Base-by-base conservation (phyloP, 2,329 filamentous ascomycete genomes). In the Aspergillus sp. region DNA sequence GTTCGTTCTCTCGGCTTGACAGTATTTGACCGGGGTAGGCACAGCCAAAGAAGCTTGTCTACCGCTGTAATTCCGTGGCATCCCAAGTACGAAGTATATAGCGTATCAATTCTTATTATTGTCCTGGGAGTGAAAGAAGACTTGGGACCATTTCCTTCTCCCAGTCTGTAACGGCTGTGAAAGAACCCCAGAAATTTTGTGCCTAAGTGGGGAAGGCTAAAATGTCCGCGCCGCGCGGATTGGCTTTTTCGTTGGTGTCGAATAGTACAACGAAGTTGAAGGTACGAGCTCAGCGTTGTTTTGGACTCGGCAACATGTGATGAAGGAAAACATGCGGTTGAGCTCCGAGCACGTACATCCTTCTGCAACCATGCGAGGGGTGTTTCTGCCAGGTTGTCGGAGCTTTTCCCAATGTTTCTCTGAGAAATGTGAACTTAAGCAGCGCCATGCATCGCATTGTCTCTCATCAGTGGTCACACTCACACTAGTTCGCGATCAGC, bases 261-360 rank as follows among this genome's bases (percentile, higher is more conserved):
- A 52, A 27, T 4, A 35, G 37, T 4, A 40, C 43, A 27, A 48
- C 43, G 40, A 39, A 9, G 27, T 31, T 31, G 41, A 33, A 31
- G 8, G 11, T 17, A 31, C 21, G 40, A 48, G 11, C n/a, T 39
- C 17, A 14, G 14, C 27, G 39, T 44, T 31, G 21, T 25, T 49
- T 49, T 41, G 19, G 14, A 31, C 52, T 64, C 63, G 60, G 62
- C 52, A 60, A 44, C 60, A 64, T 65, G 62, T 65, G 63, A 65
- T 39, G 6, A 31, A 31, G 44, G 40, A 23, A 12, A 44, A 44
- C 17, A 17, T 17, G 17, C 33, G 14, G 35, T n/a, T 2, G 35
- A 15, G 4, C 35, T 37, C 35, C 35, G 15, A 37, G 15, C 12
- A n/a, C 15, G 35, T n/a, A 37, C 35, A 37, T 37, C 35, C n/a